These are phyloP conservation scores for Chaetomiaceae sp. DNA, from an alignment of 2,329 filamentous ascomycete species.

Conservation along the genomic window DNA sequence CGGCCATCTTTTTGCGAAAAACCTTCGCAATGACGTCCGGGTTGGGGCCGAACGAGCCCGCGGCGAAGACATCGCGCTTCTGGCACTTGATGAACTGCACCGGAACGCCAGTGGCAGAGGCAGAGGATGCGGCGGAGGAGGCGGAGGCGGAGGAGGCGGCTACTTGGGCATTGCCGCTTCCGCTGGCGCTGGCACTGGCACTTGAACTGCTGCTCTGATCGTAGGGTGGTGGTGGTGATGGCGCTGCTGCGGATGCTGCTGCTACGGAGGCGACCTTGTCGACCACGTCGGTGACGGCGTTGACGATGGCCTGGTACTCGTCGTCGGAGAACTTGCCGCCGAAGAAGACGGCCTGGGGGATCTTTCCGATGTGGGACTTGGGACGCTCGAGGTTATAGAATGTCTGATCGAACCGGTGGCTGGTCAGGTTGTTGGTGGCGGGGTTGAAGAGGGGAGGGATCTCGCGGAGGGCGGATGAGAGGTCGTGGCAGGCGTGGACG, in stretches of 20 bases:
- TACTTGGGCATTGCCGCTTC: no score
- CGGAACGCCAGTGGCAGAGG: no score
- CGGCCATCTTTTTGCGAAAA: constrained; percentile 28
- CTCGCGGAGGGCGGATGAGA: constrained; percentile 17
- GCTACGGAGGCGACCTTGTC: no score
- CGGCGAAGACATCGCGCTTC: constrained; percentile 28
- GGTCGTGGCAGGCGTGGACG: constrained; percentile 20
- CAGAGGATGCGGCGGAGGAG: no score
- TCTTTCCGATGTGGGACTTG: background rate
- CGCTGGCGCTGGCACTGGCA: no score
- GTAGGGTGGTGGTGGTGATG: background rate
- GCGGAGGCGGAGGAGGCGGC: no score
- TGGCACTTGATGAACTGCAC: constrained; percentile 25
- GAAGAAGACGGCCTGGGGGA: constrained; percentile 24
- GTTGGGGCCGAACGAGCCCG: constrained; percentile 28
- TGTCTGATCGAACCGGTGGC: background rate
- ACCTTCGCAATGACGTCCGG: constrained; percentile 28
- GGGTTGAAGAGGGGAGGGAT: constrained; percentile 22
- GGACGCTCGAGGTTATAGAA: background rate
- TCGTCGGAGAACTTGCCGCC: constrained; percentile 22
- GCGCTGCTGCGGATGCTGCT: no score
- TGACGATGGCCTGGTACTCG: constrained; percentile 21
- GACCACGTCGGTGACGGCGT: constrained; percentile 8
- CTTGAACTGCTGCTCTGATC: background rate
- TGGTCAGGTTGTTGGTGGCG: background rate